Conservation (phyloP, 805 yeast genomes). For the Debaryomyces castellii region DNA sequence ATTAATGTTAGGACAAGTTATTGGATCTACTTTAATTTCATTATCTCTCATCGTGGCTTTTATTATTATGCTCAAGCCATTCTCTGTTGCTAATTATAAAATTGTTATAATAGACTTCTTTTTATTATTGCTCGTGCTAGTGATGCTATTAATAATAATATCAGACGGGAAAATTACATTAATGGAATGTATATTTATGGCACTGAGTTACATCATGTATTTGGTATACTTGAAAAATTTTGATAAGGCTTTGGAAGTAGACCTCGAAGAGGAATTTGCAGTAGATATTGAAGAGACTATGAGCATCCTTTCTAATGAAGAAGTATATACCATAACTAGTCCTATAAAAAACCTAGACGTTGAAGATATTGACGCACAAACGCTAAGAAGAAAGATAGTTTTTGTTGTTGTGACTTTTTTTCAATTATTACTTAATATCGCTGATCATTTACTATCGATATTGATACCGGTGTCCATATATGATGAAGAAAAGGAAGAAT, state of each 20-base stretch:
- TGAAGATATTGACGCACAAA: not conserved
- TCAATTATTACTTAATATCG: conserved; percentile 7
- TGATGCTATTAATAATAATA: conserved; percentile 25
- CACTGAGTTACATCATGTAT: conserved; percentile 20
- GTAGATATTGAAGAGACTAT: conserved; percentile 23
- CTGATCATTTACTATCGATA: conserved; percentile 11
- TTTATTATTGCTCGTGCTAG: conserved; percentile 27
- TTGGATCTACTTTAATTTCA: conserved; percentile 34
- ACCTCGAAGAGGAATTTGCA: not conserved
- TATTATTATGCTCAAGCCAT: conserved; percentile 25
- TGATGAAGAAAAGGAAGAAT: not conserved
- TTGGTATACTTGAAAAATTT: conserved; percentile 19
- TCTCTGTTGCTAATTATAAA: conserved; percentile 17
- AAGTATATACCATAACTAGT: conserved; percentile 3
- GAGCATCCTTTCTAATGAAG: conserved; percentile 18
- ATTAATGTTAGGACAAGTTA: conserved; percentile 36
- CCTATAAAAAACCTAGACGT: not conserved
- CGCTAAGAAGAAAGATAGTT: no score
- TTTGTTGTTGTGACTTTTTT: not conserved
- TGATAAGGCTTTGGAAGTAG: conserved; percentile 11
- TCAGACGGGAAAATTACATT: conserved; percentile 35
- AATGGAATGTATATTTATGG: conserved; percentile 28
- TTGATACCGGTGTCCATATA: conserved; percentile 12
- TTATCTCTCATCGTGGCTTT: conserved; percentile 35
- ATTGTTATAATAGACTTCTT: conserved; percentile 24